phyloP scores from a whole-genome alignment of 352 stramenopile species.

The Aphanomyces cochlioides region DNA sequence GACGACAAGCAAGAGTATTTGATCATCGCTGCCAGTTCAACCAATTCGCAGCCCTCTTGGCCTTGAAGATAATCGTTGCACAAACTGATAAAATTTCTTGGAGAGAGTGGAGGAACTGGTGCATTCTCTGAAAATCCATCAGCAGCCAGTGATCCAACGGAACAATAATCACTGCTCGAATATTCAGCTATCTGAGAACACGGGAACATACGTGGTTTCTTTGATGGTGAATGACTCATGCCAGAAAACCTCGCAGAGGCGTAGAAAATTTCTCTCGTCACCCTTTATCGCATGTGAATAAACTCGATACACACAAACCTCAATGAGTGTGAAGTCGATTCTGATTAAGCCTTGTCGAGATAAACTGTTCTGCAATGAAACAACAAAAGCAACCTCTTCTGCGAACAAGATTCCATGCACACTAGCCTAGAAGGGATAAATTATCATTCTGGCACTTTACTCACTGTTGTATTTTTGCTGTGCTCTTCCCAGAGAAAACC shows the following conservation, averaged over 20 bases:
- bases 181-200: no score
- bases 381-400: slow-evolving; percentile 9
- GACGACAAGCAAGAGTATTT: neutral
- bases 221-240: no score
- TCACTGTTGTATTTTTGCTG: neutral
- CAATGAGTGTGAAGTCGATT: slow-evolving; percentile 17
- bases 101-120: no score
- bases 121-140: no score
- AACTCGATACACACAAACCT: neutral
- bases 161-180: no score
- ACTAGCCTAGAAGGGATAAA: neutral
- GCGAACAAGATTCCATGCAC: neutral
- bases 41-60: neutral
- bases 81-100: neutral
- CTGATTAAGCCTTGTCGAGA: neutral
- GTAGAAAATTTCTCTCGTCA: slow-evolving; percentile 9
- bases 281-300: neutral
- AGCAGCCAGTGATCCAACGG: no score
- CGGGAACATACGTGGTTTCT: no score
- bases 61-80: slow-evolving; percentile 12
- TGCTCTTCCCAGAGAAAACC: no score
- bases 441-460: neutral
- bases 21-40: neutral
- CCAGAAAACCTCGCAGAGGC: neutral
- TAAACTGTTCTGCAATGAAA: neutral